Conservation (phyloP, 1,284 basidiomycete genomes). For the Pulchroboletus neoregius region DNA sequence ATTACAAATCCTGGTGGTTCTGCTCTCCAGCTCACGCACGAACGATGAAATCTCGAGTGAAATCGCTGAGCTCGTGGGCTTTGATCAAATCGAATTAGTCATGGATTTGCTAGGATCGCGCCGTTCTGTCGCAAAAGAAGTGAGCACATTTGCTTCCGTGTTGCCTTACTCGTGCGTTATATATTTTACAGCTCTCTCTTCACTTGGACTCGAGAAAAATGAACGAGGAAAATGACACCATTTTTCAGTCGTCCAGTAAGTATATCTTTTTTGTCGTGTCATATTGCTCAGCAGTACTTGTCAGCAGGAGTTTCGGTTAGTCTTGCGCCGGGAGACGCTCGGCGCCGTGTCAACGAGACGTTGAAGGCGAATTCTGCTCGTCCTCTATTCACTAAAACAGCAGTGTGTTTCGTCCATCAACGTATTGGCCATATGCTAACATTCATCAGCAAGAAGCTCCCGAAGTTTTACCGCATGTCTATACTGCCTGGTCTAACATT, state of each 20-base stretch:
- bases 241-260: conserved; percentile 14
- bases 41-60: conserved; percentile 78
- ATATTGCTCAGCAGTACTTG: not conserved
- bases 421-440: conserved; percentile 6
- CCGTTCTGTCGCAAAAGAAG: conserved; percentile 39
- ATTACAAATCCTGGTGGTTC: conserved; percentile 17
- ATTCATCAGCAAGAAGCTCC: conserved; percentile 47
- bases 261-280: not conserved
- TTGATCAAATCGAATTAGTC: conserved; percentile 75
- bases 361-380: conserved; percentile 64
- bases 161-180: not conserved
- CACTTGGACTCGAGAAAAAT: conserved; percentile 3
- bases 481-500: conserved; percentile 58
- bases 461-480: conserved; percentile 86
- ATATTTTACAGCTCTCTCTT: conserved; percentile 17
- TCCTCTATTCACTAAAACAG: conserved; percentile 60
- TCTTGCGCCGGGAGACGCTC: conserved; percentile 55
- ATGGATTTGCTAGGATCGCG: conserved; percentile 55
- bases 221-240: not conserved
- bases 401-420: conserved; percentile 40
- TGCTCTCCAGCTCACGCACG: conserved; percentile 28
- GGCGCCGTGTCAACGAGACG: conserved; percentile 61
- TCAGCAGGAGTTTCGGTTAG: conserved; percentile 18
- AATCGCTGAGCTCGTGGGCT: conserved; percentile 81
- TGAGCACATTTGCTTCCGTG: conserved; percentile 21